A percentile compares a stretch with the other conserved stretches of the same genome.
Conservation (phyloP, 768 basidiomycete genomes). For the Calvatia gigantea region DNA sequence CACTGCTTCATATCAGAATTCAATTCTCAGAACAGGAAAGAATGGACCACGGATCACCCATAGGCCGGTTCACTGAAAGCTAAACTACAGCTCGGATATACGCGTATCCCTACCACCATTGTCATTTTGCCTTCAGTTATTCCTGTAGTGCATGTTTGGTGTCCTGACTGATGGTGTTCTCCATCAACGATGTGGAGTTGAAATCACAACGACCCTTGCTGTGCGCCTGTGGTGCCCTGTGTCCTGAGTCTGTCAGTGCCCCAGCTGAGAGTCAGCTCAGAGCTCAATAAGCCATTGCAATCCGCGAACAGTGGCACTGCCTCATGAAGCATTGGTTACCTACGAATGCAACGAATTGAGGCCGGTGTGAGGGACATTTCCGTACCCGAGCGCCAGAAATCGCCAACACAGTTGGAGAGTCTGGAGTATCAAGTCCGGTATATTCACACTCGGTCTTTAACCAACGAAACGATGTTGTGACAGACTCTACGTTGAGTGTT, state of each 20-base stretch:
- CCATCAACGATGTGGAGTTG: not conserved
- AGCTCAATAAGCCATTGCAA: too few species aligned
- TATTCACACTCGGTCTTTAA: not conserved
- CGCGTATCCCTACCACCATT: not conserved
- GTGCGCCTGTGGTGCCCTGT: not conserved
- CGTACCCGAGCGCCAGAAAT: too few species aligned
- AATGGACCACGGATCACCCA: not conserved
- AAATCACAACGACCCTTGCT: conserved; percentile 9
- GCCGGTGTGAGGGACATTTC: too few species aligned
- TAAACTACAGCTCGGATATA: not conserved
- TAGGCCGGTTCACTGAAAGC: not conserved
- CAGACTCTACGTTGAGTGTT: not conserved
- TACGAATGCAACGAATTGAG: too few species aligned
- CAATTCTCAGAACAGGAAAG: not conserved
- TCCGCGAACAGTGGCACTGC: too few species aligned
- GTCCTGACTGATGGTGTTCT: conserved; percentile 7
- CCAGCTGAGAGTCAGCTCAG: too few species aligned
- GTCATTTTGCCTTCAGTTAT: not conserved
- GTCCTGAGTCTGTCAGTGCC: not conserved
- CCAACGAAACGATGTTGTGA: conserved; percentile 1
- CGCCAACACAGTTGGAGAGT: not conserved
- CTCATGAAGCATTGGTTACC: too few species aligned
- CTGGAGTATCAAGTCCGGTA: not conserved
- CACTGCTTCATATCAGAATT: conserved; percentile 4
- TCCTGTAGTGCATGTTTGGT: not conserved